A percentile compares a stretch with the other conserved stretches of the same genome.
phyloP scores from a whole-genome alignment of 352 stramenopile species.

The Globisporangium iwayamae region DNA sequence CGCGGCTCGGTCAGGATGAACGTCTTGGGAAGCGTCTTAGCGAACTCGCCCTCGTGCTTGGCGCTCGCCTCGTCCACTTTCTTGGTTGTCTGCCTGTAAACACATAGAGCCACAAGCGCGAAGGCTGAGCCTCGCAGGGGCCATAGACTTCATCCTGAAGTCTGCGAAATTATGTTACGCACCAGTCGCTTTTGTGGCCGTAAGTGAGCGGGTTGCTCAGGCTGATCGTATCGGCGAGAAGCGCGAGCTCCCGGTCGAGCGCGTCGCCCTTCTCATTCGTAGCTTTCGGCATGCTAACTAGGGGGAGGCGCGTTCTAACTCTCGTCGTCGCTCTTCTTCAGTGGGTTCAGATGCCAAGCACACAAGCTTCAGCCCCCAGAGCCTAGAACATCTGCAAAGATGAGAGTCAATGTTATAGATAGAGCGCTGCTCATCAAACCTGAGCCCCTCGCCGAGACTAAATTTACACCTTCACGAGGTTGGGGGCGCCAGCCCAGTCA shows the following conservation, averaged over 20 bases:
- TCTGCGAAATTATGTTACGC: constrained; percentile 8
- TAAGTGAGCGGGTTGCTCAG: constrained; percentile 81
- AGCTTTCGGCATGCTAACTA: background rate
- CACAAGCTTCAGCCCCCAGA: background rate
- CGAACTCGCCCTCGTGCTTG: constrained; percentile 41
- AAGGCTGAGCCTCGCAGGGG: background rate
- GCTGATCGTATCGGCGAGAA: constrained; percentile 64
- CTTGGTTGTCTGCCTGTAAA: constrained; percentile 46
- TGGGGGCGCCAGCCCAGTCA: too few species aligned
- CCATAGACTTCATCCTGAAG: background rate
- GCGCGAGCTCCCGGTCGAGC: constrained; percentile 63
- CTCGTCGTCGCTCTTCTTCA: background rate
- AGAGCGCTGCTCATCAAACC: background rate
- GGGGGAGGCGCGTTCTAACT: background rate
- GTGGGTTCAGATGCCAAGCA: background rate
- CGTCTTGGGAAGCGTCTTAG: constrained; percentile 50
- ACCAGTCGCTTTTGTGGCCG: constrained; percentile 70
- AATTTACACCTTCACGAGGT: too few species aligned
- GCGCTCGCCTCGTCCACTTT: constrained; percentile 29
- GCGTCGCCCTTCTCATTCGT: constrained; percentile 34
- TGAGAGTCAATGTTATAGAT: background rate
- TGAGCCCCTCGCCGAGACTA: background rate
- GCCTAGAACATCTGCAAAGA: background rate
- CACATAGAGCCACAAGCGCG: background rate
- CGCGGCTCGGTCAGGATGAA: constrained; percentile 66